phyloP scores from a whole-genome alignment of 192 early-diverging fungal species.

The Mortierella claussenii region DNA sequence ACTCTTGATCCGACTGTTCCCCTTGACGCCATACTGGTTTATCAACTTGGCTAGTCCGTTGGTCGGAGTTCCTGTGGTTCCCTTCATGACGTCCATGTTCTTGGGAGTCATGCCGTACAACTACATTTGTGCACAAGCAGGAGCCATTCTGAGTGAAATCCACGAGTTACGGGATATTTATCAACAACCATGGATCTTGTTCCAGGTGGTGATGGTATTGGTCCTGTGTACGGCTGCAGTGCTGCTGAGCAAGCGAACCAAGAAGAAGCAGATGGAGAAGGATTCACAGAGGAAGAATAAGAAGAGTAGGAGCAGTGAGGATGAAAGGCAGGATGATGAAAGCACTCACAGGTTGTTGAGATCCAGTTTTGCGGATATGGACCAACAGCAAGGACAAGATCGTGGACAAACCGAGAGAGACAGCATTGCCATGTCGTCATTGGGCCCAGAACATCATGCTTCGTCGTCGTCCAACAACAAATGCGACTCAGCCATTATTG shows the following conservation, averaged over 20 bases:
- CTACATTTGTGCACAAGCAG: constrained; percentile 62
- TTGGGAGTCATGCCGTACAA: constrained; percentile 66
- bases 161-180: constrained; percentile 48
- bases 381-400: not conserved
- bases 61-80: constrained; percentile 55
- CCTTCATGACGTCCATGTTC: constrained; percentile 65
- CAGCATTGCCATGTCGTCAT: constrained; percentile 9
- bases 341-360: constrained; percentile 22
- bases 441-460: not conserved
- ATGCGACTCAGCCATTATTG: constrained; percentile 38
- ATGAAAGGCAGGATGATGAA: constrained; percentile 23
- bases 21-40: constrained; percentile 68
- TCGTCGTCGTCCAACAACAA: not conserved
- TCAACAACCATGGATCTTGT: constrained; percentile 46
- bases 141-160: constrained; percentile 59
- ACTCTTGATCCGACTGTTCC: constrained; percentile 62
- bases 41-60: constrained; percentile 64
- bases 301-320: too few species aligned
- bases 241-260: constrained; percentile 33
- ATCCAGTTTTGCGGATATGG: not conserved
- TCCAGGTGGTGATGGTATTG: constrained; percentile 41
- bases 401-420: constrained; percentile 6
- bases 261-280: constrained; percentile 33
- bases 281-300: constrained; percentile 31
- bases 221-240: constrained; percentile 24